A percentile compares a stretch with the other conserved stretches of the same genome.
phyloP scores from a whole-genome alignment of 148 eudicot genomes.

The Cornus suecica region DNA sequence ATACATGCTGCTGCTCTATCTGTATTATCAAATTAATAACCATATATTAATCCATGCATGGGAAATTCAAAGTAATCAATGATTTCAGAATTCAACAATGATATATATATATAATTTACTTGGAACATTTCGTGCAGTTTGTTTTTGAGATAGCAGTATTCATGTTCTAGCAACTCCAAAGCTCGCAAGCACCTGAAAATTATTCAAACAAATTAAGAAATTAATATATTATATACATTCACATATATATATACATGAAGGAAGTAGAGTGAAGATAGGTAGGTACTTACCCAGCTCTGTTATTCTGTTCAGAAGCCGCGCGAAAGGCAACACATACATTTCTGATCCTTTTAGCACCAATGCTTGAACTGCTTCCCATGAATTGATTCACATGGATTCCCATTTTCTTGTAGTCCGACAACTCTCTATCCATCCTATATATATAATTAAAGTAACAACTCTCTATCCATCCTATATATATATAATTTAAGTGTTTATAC shows the following conservation, averaged over 20 bases:
- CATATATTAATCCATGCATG: too few relatives aligned
- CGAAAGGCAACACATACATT: slow-evolving; percentile 87
- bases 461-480: slow-evolving; percentile 53
- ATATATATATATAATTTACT: slow-evolving; percentile 32
- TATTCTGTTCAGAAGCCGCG: slow-evolving; percentile 78
- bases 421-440: slow-evolving; percentile 62
- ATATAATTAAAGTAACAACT: slow-evolving; percentile 27
- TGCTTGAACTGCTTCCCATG: slow-evolving; percentile 97
- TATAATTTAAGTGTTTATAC: not conserved
- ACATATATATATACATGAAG: not conserved
- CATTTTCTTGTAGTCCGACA: slow-evolving; percentile 78
- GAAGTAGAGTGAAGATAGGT: not conserved
- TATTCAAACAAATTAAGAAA: too few relatives aligned
- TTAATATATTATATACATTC: not conserved
- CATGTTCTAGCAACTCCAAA: slow-evolving; percentile 73
- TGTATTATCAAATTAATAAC: slow-evolving; percentile 20
- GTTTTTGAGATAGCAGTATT: slow-evolving; percentile 90
- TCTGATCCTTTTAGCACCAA: slow-evolving; percentile 82
- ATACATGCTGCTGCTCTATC: slow-evolving; percentile 81
- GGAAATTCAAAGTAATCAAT: too few relatives aligned
- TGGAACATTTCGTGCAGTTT: slow-evolving; percentile 90
- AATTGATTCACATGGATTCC: slow-evolving; percentile 86
- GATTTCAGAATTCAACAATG: not conserved
- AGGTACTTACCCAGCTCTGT: slow-evolving; percentile 59
- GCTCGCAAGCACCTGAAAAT: slow-evolving; percentile 81